These are phyloP conservation scores for Phylloboletellus chloephorus DNA, from an alignment of 1,284 basidiomycete genomes.

Conservation along the genomic window DNA sequence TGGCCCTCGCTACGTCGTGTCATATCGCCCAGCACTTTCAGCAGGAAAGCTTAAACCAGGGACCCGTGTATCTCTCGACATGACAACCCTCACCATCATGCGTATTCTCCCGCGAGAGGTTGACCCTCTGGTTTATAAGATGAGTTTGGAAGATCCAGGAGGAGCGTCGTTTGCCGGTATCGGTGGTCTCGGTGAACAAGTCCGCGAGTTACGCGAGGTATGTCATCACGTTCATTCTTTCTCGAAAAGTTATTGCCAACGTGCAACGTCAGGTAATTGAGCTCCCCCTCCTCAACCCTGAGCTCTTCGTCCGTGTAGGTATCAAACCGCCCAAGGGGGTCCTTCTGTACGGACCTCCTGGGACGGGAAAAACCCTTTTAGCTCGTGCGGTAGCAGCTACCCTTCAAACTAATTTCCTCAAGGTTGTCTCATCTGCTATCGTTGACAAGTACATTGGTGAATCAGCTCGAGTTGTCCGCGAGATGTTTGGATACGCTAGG, in stretches of 20 bases:
- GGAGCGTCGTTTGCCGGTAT: constrained; percentile 95
- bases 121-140: constrained; percentile 98
- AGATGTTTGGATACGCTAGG: constrained; percentile 98
- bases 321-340: constrained; percentile 96
- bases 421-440: constrained; percentile 98
- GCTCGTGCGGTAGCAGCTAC: constrained; percentile 96
- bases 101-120: constrained; percentile 96
- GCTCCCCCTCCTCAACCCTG: constrained; percentile 91
- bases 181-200: constrained; percentile 94
- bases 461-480: constrained; percentile 88
- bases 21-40: constrained; percentile 91
- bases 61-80: constrained; percentile 95
- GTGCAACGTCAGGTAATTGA: constrained; percentile 76
- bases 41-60: constrained; percentile 90
- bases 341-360: constrained; percentile 88
- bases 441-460: constrained; percentile 99
- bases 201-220: constrained; percentile 92
- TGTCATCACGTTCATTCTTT: constrained; percentile 19
- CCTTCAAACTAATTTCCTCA: constrained; percentile 94
- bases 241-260: neutral
- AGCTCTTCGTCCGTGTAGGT: constrained; percentile 91
- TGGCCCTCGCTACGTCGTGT: constrained; percentile 98
- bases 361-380: constrained; percentile 93
- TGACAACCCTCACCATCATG: constrained; percentile 99
- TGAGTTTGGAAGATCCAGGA: constrained; percentile 98